Percentiles rank a stretch among this genome's conserved stretches.
Conservation (phyloP, 2,329 filamentous ascomycete species). For the Venturia aucupariae region DNA sequence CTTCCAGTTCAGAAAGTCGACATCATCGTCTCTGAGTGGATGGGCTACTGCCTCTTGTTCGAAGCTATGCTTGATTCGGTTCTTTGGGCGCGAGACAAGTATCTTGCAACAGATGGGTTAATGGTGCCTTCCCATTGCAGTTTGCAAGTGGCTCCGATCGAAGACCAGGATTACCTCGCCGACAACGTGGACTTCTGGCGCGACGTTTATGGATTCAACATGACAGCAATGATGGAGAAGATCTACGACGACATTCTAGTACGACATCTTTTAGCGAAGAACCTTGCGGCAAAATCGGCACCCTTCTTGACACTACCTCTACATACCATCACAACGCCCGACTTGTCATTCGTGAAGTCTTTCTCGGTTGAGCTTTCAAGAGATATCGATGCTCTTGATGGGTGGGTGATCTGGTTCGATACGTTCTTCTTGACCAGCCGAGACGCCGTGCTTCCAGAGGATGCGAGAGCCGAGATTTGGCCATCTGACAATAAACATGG, state of each 20-base stretch:
- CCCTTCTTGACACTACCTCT: constrained; percentile 70
- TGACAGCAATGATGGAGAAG: constrained; percentile 78
- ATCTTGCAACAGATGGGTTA: constrained; percentile 69
- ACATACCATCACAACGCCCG: constrained; percentile 59
- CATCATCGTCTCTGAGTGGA: constrained; percentile 95
- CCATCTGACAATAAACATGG: constrained; percentile 38
- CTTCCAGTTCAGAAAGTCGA: constrained; percentile 73
- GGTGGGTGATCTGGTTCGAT: constrained; percentile 89
- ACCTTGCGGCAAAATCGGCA: constrained; percentile 49
- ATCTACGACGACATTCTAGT: constrained; percentile 61
- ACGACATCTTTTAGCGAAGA: constrained; percentile 28
- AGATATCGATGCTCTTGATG: constrained; percentile 65
- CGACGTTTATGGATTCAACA: constrained; percentile 90
- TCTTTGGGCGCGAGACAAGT: constrained; percentile 77
- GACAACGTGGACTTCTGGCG: constrained; percentile 81
- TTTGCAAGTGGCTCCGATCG: constrained; percentile 71
- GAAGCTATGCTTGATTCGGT: constrained; percentile 95
- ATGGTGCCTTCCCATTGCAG: constrained; percentile 81
- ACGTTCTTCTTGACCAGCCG: constrained; percentile 71
- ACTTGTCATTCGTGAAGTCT: constrained; percentile 64
- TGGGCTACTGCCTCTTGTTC: constrained; percentile 90
- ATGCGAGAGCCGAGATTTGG: constrained; percentile 56
- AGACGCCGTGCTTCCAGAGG: constrained; percentile 37
- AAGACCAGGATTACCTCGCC: constrained; percentile 66
- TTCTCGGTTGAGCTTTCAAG: constrained; percentile 55